phyloP scores from a whole-genome alignment of 768 basidiomycete genomes.

The Scleroderma citrinum region DNA sequence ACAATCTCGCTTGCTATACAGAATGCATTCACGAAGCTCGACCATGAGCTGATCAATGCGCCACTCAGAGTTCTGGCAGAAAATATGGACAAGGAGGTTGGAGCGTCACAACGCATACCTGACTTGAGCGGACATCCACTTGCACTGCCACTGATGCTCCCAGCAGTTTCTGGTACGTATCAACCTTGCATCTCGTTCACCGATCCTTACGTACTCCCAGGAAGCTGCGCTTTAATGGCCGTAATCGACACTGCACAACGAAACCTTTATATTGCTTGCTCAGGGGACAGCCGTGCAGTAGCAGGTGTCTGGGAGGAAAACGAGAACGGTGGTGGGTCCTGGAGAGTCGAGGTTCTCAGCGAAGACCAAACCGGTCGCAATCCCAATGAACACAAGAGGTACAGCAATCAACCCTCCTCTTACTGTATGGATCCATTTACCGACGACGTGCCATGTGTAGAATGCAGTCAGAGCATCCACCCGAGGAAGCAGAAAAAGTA shows the following conservation, averaged over 20 bases:
- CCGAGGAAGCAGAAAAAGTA: constrained; percentile 65
- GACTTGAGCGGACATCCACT: constrained; percentile 69
- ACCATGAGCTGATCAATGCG: constrained; percentile 73
- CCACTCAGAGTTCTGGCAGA: constrained; percentile 68
- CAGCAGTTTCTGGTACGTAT: constrained; percentile 68
- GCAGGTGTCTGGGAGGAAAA: constrained; percentile 85
- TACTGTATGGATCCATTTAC: constrained; percentile 1
- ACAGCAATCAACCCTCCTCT: constrained; percentile 10
- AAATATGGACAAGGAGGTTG: constrained; percentile 44
- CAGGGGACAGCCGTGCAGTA: constrained; percentile 93
- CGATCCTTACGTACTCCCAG: constrained; percentile 31
- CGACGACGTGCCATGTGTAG: constrained; percentile 30
- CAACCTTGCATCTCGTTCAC: constrained; percentile 3
- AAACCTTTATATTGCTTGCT: constrained; percentile 84
- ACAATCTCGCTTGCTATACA: constrained; percentile 65
- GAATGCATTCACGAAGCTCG: constrained; percentile 75
- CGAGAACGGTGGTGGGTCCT: constrained; percentile 59
- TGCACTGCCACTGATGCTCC: constrained; percentile 65
- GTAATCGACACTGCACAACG: constrained; percentile 78
- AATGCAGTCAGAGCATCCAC: constrained; percentile 78
- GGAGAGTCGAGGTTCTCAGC: constrained; percentile 90
- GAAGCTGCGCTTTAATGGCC: constrained; percentile 88
- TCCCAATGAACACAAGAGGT: constrained; percentile 80
- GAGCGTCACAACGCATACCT: constrained; percentile 48
- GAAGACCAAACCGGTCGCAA: constrained; percentile 97